phyloP scores from a whole-genome alignment of 495 filamentous ascomycete genomes.

The Aspergillus saccharolyticus region DNA sequence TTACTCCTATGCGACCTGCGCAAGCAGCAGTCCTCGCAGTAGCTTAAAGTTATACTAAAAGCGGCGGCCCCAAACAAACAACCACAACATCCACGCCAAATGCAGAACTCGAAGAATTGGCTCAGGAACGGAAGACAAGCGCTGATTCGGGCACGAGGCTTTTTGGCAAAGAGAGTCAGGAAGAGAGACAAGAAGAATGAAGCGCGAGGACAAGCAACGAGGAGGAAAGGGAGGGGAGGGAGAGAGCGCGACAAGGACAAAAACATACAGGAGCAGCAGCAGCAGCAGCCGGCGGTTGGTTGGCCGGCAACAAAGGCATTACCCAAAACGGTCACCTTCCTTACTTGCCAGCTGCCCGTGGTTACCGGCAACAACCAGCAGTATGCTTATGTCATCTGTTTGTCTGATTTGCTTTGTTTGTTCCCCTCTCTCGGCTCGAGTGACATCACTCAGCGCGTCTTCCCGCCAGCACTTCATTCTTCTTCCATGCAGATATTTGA shows the following conservation, averaged over 20 bases:
- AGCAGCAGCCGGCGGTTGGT: background rate
- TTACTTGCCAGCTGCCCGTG: too few species aligned
- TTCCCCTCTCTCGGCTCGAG: background rate
- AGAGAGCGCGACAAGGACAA: conserved; percentile 15
- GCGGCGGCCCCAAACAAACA: conserved; percentile 27
- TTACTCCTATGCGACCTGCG: conserved; percentile 10
- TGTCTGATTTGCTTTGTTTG: conserved; percentile 18
- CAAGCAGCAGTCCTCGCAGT: conserved; percentile 13
- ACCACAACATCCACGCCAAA: conserved; percentile 23
- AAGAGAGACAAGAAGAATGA: conserved; percentile 5
- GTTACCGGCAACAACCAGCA: conserved; percentile 22
- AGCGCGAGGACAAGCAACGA: background rate
- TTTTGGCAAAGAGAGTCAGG: conserved; percentile 8
- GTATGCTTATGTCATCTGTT: conserved; percentile 21
- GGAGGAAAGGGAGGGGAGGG: conserved; percentile 11
- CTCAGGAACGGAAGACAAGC: conserved; percentile 4
- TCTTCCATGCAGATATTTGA: background rate
- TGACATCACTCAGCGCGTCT: conserved; percentile 33
- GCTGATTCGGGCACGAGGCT: background rate
- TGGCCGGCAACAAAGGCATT: conserved; percentile 9
- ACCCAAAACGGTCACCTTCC: conserved; percentile 17
- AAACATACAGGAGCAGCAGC: conserved; percentile 8
- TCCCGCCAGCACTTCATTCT: conserved; percentile 5
- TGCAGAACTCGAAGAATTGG: conserved; percentile 4
- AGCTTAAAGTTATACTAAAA: conserved; percentile 23